phyloP scores from a whole-genome alignment of 768 basidiomycete genomes.

The Leccinum aurantiacum region DNA sequence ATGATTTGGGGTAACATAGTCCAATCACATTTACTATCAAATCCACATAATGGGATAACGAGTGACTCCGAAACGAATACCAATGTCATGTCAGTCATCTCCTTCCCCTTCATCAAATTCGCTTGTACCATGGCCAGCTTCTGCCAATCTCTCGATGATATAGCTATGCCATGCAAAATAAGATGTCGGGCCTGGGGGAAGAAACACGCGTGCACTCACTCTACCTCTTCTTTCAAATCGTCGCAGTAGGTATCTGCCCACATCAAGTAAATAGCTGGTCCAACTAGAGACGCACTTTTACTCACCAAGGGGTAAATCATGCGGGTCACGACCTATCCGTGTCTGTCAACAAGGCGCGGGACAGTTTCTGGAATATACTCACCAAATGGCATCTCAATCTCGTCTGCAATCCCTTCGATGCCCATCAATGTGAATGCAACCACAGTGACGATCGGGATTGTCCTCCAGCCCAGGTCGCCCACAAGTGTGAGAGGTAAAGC shows the following conservation, averaged over 20 bases:
- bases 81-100: slow-evolving; percentile 55
- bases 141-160: slow-evolving; percentile 66
- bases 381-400: slow-evolving; percentile 97
- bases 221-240: slow-evolving; percentile 82
- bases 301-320: slow-evolving; percentile 75
- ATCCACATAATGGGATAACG: background rate
- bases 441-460: slow-evolving; percentile 81
- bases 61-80: background rate
- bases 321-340: slow-evolving; percentile 52
- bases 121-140: slow-evolving; percentile 68
- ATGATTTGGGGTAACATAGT: background rate
- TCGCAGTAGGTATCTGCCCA: slow-evolving; percentile 74
- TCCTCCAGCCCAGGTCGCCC: slow-evolving; percentile 78
- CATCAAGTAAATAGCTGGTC: slow-evolving; percentile 1
- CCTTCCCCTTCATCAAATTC: slow-evolving; percentile 83
- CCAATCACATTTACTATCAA: background rate
- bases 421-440: slow-evolving; percentile 93
- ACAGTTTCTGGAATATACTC: slow-evolving; percentile 15
- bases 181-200: slow-evolving; percentile 6
- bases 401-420: slow-evolving; percentile 93
- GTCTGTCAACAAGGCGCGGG: background rate
- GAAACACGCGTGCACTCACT: slow-evolving; percentile 46
- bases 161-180: slow-evolving; percentile 43
- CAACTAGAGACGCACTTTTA: background rate
- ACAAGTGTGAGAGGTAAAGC: slow-evolving; percentile 86